These are phyloP conservation scores for Hypsizygus marmoreus DNA, from an alignment of 768 basidiomycete species.

Conservation along the genomic window DNA sequence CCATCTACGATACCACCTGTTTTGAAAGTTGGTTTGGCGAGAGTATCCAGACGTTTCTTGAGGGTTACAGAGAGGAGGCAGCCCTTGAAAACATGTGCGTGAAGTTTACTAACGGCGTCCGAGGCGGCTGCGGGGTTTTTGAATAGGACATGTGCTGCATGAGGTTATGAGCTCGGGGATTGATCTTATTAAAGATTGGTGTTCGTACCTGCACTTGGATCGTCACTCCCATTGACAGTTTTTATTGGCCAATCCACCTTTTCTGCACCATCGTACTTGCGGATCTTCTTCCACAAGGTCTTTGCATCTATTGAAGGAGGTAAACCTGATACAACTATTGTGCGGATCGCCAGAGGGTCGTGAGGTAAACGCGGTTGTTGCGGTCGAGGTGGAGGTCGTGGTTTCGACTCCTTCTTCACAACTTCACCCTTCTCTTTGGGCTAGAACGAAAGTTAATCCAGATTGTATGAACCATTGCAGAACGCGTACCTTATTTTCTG, in stretches of 20 bases:
- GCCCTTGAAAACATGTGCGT: slow-evolving; percentile 93
- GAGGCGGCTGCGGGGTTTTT: slow-evolving; percentile 64
- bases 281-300: slow-evolving; percentile 81
- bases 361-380: slow-evolving; percentile 37
- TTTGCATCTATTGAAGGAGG: slow-evolving; percentile 65
- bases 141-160: slow-evolving; percentile 73
- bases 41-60: slow-evolving; percentile 79
- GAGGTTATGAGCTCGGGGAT: neutral
- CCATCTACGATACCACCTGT: slow-evolving; percentile 19
- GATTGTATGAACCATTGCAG: neutral
- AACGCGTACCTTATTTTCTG: slow-evolving; percentile 67
- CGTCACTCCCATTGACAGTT: slow-evolving; percentile 43
- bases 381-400: slow-evolving; percentile 35
- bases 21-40: slow-evolving; percentile 48
- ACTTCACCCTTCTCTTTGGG: slow-evolving; percentile 44
- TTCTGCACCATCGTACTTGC: slow-evolving; percentile 78
- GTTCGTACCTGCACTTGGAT: slow-evolving; percentile 51
- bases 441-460: slow-evolving; percentile 25
- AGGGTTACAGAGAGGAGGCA: slow-evolving; percentile 81
- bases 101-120: slow-evolving; percentile 76
- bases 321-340: slow-evolving; percentile 76
- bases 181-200: neutral
- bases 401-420: slow-evolving; percentile 41
- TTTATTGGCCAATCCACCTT: slow-evolving; percentile 72
- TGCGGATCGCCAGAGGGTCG: slow-evolving; percentile 85